A percentile compares a stretch with the other conserved stretches of the same genome.
phyloP scores from a whole-genome alignment of 768 basidiomycete genomes.

The Asterophora lycoperdoides region DNA sequence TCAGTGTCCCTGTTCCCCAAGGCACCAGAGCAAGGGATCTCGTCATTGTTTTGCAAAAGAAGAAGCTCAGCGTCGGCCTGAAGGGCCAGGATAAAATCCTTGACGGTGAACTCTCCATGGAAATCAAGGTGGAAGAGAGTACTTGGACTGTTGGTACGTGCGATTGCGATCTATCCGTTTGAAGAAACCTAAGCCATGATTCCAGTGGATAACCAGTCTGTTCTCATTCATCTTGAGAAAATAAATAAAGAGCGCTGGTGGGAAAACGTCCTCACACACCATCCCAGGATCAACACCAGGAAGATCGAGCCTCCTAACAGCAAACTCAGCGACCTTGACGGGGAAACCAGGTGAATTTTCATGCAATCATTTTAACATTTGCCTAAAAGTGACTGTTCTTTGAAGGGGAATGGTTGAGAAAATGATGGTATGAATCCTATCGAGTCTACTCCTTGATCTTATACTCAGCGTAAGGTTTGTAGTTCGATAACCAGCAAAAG shows the following conservation, averaged over 20 bases:
- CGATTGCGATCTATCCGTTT: neutral
- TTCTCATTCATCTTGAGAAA: slow-evolving; percentile 83
- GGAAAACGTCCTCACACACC: slow-evolving; percentile 93
- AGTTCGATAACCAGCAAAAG: slow-evolving; percentile 82
- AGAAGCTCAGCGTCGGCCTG: slow-evolving; percentile 75
- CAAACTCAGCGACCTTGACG: slow-evolving; percentile 93
- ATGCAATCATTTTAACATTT: neutral
- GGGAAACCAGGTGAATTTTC: slow-evolving; percentile 75
- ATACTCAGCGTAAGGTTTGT: slow-evolving; percentile 3
- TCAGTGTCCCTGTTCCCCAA: slow-evolving; percentile 78
- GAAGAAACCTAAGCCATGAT: neutral
- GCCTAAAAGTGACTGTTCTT: slow-evolving; percentile 2
- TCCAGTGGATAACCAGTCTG: slow-evolving; percentile 64
- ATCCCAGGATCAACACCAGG: slow-evolving; percentile 93
- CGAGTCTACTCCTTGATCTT: neutral
- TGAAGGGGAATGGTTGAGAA: slow-evolving; percentile 96
- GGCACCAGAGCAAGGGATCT: slow-evolving; percentile 84
- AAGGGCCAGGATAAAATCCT: slow-evolving; percentile 86
- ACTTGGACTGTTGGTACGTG: slow-evolving; percentile 90
- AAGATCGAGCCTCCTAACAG: slow-evolving; percentile 96
- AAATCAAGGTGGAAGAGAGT: slow-evolving; percentile 94
- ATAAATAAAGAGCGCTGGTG: slow-evolving; percentile 91
- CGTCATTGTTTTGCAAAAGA: slow-evolving; percentile 69
- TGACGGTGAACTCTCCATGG: slow-evolving; percentile 87
- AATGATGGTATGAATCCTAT: slow-evolving; percentile 83